phyloP scores from a whole-genome alignment of 192 early-diverging fungal genomes.

The Podochytrium sp. region DNA sequence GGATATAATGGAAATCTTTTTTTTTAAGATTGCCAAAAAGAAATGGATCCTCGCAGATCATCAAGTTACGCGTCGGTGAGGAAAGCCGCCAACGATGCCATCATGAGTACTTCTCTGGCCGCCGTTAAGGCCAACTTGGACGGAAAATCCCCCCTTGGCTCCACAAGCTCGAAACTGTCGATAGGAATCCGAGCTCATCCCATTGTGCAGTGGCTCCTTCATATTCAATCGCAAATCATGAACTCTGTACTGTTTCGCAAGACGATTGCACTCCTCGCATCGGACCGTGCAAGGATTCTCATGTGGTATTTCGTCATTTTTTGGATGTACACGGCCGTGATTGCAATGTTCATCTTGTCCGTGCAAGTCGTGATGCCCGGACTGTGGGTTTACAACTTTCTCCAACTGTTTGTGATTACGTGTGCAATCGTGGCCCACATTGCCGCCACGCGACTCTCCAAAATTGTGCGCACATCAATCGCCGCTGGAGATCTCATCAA shows the following conservation, averaged over 20 bases:
- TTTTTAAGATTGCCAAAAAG: too few relatives aligned
- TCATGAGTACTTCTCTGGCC: not conserved
- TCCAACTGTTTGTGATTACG: constrained; percentile 18
- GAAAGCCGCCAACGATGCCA: not conserved
- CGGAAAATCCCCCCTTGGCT: not conserved
- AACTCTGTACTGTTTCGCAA: constrained; percentile 4
- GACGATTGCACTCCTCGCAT: not conserved
- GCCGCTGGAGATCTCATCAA: constrained; percentile 10
- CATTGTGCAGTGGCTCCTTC: not conserved
- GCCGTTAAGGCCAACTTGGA: not conserved
- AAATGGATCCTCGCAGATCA: too few relatives aligned
- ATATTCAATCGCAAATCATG: constrained; percentile 1
- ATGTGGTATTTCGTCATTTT: constrained; percentile 4
- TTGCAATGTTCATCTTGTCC: constrained; percentile 13
- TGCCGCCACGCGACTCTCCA: not conserved
- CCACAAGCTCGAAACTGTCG: constrained; percentile 2
- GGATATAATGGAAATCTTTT: too few relatives aligned
- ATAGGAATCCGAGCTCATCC: constrained; percentile 5
- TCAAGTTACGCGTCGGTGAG: constrained; percentile 16
- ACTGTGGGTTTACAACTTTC: constrained; percentile 14
- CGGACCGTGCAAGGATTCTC: constrained; percentile 16
- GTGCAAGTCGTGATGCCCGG: constrained; percentile 14
- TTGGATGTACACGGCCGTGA: constrained; percentile 1
- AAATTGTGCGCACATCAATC: constrained; percentile 7
- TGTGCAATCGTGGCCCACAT: not conserved